Conservation (phyloP, 805 yeast genomes). For the Kuraishia borneana region DNA sequence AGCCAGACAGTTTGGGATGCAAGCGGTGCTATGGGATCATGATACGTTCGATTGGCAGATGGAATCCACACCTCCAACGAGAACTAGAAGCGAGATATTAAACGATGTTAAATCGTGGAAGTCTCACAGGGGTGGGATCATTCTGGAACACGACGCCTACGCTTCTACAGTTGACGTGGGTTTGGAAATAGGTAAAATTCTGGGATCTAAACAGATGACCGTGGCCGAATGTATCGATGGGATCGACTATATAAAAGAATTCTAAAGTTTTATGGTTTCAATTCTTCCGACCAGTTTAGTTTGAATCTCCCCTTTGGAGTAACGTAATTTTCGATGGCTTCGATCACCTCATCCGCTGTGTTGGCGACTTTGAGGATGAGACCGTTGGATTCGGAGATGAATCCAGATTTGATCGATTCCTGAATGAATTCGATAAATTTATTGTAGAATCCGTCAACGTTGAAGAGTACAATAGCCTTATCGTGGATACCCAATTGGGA, state of each 20-base stretch:
- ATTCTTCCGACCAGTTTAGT: conserved; percentile 47
- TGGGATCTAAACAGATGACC: conserved; percentile 56
- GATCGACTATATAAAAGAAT: conserved; percentile 39
- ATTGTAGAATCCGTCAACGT: conserved; percentile 74
- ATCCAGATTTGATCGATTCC: conserved; percentile 51
- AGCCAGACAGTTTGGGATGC: conserved; percentile 76
- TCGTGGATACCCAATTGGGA: conserved; percentile 77
- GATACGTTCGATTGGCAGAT: conserved; percentile 91
- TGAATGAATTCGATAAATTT: conserved; percentile 50
- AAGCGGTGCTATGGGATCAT: conserved; percentile 81
- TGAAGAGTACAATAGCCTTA: conserved; percentile 71
- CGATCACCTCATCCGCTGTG: conserved; percentile 57
- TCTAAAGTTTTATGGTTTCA: conserved; percentile 1
- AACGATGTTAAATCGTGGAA: conserved; percentile 47
- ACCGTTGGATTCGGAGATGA: conserved; percentile 57
- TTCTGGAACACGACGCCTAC: conserved; percentile 80
- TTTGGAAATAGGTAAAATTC: conserved; percentile 39
- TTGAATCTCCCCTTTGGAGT: conserved; percentile 68
- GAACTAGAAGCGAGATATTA: conserved; percentile 41
- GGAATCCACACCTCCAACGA: conserved; percentile 29
- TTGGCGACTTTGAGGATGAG: conserved; percentile 59
- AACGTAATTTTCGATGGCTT: conserved; percentile 45
- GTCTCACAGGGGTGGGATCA: conserved; percentile 38
- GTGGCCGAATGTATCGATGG: conserved; percentile 74
- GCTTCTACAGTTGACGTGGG: conserved; percentile 60